A percentile compares a stretch with the other conserved stretches of the same genome.
phyloP scores from a whole-genome alignment of 1,284 basidiomycete species.

The Cutaneotrichosporon sp. region DNA sequence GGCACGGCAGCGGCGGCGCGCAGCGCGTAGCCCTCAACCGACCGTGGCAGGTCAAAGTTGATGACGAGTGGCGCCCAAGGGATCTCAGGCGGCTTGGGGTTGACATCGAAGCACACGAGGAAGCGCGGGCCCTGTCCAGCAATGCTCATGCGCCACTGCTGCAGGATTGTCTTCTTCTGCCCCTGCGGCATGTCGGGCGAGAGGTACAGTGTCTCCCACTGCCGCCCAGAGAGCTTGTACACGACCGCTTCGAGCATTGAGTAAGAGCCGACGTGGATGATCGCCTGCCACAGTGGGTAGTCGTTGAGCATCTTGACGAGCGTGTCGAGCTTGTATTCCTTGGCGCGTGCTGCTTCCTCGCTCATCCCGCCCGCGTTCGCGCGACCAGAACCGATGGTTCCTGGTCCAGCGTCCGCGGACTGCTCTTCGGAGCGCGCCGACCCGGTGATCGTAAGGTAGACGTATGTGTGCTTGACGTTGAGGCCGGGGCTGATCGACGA shows the following conservation, averaged over 20 bases:
- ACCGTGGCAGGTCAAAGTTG: slow-evolving; percentile 92
- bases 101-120: slow-evolving; percentile 85
- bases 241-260: slow-evolving; percentile 78
- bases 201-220: slow-evolving; percentile 78
- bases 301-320: slow-evolving; percentile 91
- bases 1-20: slow-evolving; percentile 51
- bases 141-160: slow-evolving; percentile 57
- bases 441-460: slow-evolving; percentile 87
- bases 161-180: slow-evolving; percentile 59
- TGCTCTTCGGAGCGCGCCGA: slow-evolving; percentile 66
- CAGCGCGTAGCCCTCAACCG: slow-evolving; percentile 92
- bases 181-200: slow-evolving; percentile 68
- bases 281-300: slow-evolving; percentile 65
- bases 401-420: slow-evolving; percentile 64
- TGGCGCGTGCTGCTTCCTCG: slow-evolving; percentile 80
- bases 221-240: slow-evolving; percentile 80
- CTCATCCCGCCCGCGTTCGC: slow-evolving; percentile 58
- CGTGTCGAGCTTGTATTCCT: slow-evolving; percentile 97
- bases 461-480: slow-evolving; percentile 85
- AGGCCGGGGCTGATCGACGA: slow-evolving; percentile 56
- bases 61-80: slow-evolving; percentile 86
- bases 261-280: slow-evolving; percentile 87
- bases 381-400: slow-evolving; percentile 85
- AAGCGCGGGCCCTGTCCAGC: slow-evolving; percentile 56
- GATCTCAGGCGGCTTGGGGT: slow-evolving; percentile 82